A percentile compares a stretch with the other conserved stretches of the same genome.
Conservation (phyloP, 169 alveolate genomes). For the Perkinsus marinus region DNA sequence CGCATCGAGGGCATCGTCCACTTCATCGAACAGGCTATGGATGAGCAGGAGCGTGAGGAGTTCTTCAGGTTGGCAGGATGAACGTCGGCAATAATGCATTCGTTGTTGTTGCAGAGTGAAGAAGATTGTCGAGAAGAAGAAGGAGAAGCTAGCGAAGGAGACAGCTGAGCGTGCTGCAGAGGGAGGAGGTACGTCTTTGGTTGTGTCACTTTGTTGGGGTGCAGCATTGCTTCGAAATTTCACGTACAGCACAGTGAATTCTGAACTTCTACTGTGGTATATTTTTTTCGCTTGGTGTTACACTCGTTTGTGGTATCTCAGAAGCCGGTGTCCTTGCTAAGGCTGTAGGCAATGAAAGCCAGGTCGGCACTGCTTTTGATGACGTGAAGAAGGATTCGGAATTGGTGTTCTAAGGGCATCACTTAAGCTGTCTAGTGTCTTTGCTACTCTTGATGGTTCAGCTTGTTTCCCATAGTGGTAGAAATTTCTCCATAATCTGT, state of each 20-base stretch:
- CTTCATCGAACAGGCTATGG: slow-evolving; percentile 73
- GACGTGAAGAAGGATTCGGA: background rate
- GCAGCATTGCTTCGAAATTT: no score
- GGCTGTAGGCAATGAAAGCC: background rate
- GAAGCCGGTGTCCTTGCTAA: background rate
- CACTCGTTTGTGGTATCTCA: no score
- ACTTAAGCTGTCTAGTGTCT: background rate
- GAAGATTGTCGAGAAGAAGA: slow-evolving; percentile 16
- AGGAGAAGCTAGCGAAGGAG: background rate
- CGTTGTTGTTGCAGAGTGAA: background rate
- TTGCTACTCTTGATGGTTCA: background rate
- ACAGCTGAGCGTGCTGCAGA: background rate
- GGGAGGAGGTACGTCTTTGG: background rate
- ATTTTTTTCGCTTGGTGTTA: no score
- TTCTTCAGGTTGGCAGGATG: slow-evolving; percentile 50
- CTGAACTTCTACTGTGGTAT: no score
- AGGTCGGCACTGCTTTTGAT: background rate
- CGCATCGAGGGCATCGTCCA: slow-evolving; percentile 55
- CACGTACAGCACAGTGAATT: no score
- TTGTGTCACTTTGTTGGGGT: no score
- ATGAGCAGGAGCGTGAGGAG: slow-evolving; percentile 83
- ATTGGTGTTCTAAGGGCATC: background rate
- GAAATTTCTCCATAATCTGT: background rate
- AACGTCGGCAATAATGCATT: background rate
- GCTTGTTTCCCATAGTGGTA: background rate